phyloP scores from a whole-genome alignment of 768 basidiomycete genomes.

The Tylopilus plumbeoviolaceoides region DNA sequence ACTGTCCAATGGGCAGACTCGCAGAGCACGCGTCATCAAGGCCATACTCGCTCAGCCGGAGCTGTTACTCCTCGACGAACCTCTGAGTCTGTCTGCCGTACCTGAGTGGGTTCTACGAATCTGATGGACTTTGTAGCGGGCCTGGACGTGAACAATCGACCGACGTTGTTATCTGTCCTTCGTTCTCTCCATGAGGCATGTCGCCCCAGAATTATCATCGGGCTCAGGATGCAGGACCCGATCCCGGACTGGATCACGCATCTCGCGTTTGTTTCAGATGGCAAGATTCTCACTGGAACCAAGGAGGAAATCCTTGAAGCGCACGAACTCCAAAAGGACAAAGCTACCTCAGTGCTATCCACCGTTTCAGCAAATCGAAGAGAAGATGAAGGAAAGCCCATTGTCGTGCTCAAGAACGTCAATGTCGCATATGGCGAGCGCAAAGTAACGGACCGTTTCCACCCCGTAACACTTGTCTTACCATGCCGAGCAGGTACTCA shows the following conservation, averaged over 20 bases:
- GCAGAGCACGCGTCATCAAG: constrained; percentile 78
- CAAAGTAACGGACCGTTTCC: constrained; percentile 37
- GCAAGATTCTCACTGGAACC: constrained; percentile 47
- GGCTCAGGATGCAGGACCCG: constrained; percentile 64
- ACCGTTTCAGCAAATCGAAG: not conserved
- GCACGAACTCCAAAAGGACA: constrained; percentile 10
- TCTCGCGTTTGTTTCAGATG: constrained; percentile 50
- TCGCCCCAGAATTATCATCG: constrained; percentile 59
- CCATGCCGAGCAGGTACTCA: constrained; percentile 52
- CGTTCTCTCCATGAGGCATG: constrained; percentile 45
- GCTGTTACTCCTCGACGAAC: constrained; percentile 86
- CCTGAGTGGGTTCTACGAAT: not conserved
- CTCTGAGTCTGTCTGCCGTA: constrained; percentile 55
- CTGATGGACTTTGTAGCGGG: constrained; percentile 53
- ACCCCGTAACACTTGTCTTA: not conserved
- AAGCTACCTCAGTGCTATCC: not conserved
- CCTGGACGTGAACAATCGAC: constrained; percentile 61
- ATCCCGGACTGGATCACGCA: constrained; percentile 73
- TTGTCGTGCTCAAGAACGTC: constrained; percentile 64
- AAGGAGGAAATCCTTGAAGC: constrained; percentile 42
- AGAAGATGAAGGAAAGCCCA: constrained; percentile 28
- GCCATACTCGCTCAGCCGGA: constrained; percentile 69
- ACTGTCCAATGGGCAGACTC: constrained; percentile 88
- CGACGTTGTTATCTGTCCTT: constrained; percentile 51
- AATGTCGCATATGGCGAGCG: constrained; percentile 68